Evolutionary conservation across 331 rosid species (phyloP).

Genomic region (Arachis monticola): DNA sequence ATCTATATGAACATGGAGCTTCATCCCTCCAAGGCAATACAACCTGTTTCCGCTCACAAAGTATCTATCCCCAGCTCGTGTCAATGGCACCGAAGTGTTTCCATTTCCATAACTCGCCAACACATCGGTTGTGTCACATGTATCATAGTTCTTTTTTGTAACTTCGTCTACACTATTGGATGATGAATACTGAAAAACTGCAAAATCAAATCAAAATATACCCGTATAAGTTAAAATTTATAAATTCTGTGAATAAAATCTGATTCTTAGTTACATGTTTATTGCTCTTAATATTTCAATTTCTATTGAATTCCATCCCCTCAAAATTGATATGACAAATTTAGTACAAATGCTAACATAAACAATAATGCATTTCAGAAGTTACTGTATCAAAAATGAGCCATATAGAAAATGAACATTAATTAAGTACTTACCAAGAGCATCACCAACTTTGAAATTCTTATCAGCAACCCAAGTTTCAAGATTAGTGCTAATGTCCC

Average conservation of each 20-base stretch:
- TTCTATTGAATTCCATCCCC: background rate
- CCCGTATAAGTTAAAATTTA: background rate
- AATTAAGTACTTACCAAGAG: conserved; percentile 54
- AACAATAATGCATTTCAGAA: background rate
- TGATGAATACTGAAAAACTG: conserved; percentile 81
- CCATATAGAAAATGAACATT: background rate
- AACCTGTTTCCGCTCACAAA: conserved; percentile 72
- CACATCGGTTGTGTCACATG: conserved; percentile 69
- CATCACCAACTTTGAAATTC: conserved; percentile 64
- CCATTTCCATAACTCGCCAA: conserved; percentile 57
- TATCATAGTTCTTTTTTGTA: conserved; percentile 53
- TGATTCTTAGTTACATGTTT: background rate
- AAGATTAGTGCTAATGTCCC: conserved; percentile 87
- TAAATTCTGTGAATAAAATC: background rate
- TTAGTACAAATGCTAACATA: background rate
- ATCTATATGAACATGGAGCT: conserved; percentile 60
- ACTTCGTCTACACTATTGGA: conserved; percentile 61
- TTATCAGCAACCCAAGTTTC: conserved; percentile 66
- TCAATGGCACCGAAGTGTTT: conserved; percentile 70
- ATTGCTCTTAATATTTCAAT: background rate
- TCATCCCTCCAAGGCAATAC: conserved; percentile 89
- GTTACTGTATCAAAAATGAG: background rate
- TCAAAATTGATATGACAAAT: background rate
- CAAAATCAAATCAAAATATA: background rate
- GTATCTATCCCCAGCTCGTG: conserved; percentile 64